A percentile compares a stretch with the other conserved stretches of the same genome.
These are phyloP conservation scores for Chlamydomonas sp. DNA, from an alignment of 139 green algal species.

Conservation along the genomic window DNA sequence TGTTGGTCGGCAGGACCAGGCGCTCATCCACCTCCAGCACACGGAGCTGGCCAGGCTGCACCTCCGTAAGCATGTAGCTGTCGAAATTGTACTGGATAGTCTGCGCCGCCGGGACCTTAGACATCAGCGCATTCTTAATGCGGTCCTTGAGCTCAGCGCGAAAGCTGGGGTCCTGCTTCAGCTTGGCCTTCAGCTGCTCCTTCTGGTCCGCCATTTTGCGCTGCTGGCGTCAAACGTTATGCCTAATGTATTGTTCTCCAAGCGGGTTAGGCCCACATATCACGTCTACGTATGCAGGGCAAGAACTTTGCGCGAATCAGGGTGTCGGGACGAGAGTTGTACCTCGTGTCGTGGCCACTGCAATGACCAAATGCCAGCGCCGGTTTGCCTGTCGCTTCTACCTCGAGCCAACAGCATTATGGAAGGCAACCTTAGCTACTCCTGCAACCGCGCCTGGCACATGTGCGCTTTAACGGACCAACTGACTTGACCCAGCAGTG, in stretches of 20 bases:
- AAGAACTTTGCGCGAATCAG: too few species aligned
- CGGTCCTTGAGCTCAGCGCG: constrained; percentile 63
- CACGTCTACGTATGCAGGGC: too few species aligned
- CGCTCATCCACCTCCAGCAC: constrained; percentile 72
- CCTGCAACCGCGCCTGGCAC: too few species aligned
- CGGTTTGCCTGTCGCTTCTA: too few species aligned
- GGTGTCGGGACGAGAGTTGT: too few species aligned
- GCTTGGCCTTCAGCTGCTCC: constrained; percentile 60
- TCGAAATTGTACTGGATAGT: constrained; percentile 69
- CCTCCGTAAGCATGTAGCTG: constrained; percentile 53
- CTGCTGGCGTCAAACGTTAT: background rate
- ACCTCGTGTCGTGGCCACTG: too few species aligned
- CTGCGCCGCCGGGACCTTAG: constrained; percentile 52
- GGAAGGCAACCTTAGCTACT: too few species aligned
- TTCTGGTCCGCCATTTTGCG: constrained; percentile 21
- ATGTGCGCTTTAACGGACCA: too few species aligned
- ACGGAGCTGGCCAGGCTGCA: constrained; percentile 70
- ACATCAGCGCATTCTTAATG: constrained; percentile 58
- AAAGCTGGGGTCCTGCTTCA: constrained; percentile 46
- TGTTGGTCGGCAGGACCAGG: constrained; percentile 75
- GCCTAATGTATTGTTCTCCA: background rate
- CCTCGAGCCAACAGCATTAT: too few species aligned
- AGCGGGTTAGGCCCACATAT: background rate
- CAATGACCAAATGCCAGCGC: too few species aligned
- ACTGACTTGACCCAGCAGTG: too few species aligned